Percentiles rank a stretch among this genome's conserved stretches.
These are phyloP conservation scores for Cryptococcus sp. DNA, from an alignment of 1,284 basidiomycete genomes.

Conservation along the genomic window DNA sequence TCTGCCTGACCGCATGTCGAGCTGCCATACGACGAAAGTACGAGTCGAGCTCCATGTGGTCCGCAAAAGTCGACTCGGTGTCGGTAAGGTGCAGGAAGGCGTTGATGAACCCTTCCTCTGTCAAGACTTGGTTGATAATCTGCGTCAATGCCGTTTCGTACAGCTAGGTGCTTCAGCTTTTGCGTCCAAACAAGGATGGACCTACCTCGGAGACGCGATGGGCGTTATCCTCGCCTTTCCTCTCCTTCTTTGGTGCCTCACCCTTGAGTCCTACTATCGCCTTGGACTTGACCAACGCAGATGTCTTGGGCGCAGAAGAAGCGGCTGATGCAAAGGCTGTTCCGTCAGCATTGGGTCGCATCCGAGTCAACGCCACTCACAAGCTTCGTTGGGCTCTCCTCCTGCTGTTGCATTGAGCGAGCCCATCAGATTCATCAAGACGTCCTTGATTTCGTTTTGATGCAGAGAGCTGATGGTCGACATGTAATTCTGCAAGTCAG, in stretches of 20 bases:
- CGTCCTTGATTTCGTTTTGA: slow-evolving; percentile 65
- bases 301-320: slow-evolving; percentile 18
- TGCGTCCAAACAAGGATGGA: slow-evolving; percentile 4
- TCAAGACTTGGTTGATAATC: slow-evolving; percentile 67
- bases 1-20: slow-evolving; percentile 54
- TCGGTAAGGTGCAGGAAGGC: slow-evolving; percentile 91
- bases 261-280: slow-evolving; percentile 31
- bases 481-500: slow-evolving; percentile 67
- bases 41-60: slow-evolving; percentile 88
- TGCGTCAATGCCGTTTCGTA: slow-evolving; percentile 70
- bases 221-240: slow-evolving; percentile 23
- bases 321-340: slow-evolving; percentile 30
- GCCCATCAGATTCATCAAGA: slow-evolving; percentile 59
- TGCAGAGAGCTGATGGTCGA: slow-evolving; percentile 75
- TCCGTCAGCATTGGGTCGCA: not conserved
- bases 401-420: slow-evolving; percentile 62
- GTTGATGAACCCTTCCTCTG: slow-evolving; percentile 81
- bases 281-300: slow-evolving; percentile 35
- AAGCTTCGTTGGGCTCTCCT: slow-evolving; percentile 54
- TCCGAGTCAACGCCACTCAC: slow-evolving; percentile 14
- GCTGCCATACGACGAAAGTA: slow-evolving; percentile 90
- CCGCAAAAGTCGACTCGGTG: slow-evolving; percentile 83
- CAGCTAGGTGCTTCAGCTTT: slow-evolving; percentile 52
- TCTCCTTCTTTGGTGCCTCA: slow-evolving; percentile 45
- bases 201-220: slow-evolving; percentile 55